phyloP scores from a whole-genome alignment of 2,329 filamentous ascomycete genomes.

The Aspergillus piperis region DNA sequence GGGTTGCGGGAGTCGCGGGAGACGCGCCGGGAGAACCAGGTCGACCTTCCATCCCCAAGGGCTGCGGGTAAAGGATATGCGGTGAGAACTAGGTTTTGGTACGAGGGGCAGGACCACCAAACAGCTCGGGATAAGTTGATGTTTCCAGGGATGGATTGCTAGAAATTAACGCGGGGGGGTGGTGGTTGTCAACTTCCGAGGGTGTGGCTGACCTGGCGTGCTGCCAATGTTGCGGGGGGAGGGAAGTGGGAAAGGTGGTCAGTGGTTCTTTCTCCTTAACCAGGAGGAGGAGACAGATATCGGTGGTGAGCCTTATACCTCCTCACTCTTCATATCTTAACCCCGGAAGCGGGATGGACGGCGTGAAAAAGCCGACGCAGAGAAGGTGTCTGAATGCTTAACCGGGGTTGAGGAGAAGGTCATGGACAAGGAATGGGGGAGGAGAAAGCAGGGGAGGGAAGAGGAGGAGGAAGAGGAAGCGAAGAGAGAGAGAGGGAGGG shows the following conservation, averaged over 20 bases:
- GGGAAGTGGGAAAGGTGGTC: not conserved
- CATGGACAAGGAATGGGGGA: not conserved
- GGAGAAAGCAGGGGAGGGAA: not conserved
- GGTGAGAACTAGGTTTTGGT: not conserved
- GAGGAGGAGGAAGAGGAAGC: constrained; percentile 4
- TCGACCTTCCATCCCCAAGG: constrained; percentile 32
- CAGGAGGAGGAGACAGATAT: constrained; percentile 8
- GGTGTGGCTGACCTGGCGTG: constrained; percentile 11
- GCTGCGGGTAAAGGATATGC: constrained; percentile 6
- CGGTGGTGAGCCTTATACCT: not conserved
- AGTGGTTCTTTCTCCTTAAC: constrained; percentile 6
- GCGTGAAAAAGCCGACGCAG: constrained; percentile 1
- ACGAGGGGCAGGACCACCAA: not conserved
- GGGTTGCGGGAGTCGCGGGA: constrained; percentile 32
- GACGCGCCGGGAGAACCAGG: constrained; percentile 33
- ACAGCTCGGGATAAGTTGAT: not conserved
- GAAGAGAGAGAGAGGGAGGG: constrained; percentile 1
- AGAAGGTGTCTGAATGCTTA: not conserved
- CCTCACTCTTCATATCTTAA: constrained; percentile 2
- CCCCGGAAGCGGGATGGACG: not conserved
- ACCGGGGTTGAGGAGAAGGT: not conserved
- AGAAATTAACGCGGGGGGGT: constrained; percentile 7
- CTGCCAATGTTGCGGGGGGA: not conserved
- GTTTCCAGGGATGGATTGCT: not conserved
- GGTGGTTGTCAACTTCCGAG: not conserved